These are phyloP conservation scores for Ciborinia camelliae DNA, from an alignment of 2,329 filamentous ascomycete genomes.

Conservation along the genomic window DNA sequence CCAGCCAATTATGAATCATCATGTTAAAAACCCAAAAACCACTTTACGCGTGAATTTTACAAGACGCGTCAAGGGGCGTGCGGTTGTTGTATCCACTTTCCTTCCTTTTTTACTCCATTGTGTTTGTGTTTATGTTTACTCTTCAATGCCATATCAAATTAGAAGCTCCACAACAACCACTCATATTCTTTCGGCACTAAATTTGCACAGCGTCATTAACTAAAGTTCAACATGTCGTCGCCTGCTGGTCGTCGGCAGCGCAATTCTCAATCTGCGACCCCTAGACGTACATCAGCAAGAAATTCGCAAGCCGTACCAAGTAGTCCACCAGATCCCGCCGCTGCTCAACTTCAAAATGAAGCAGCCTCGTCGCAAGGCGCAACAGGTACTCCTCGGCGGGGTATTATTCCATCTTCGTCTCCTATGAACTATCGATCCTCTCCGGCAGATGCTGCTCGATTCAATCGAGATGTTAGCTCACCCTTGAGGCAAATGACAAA, in stretches of 20 bases:
- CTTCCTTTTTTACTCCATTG: slow-evolving; percentile 7
- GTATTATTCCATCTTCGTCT: slow-evolving; percentile 67
- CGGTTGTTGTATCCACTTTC: slow-evolving; percentile 11
- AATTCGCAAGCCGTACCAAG: slow-evolving; percentile 53
- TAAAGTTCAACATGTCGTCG: slow-evolving; percentile 54
- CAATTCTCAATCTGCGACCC: slow-evolving; percentile 53
- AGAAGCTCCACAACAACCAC: slow-evolving; percentile 8
- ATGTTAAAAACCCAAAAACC: too few relatives aligned
- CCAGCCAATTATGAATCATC: too few relatives aligned
- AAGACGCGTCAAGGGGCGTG: too few relatives aligned
- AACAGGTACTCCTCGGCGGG: slow-evolving; percentile 46
- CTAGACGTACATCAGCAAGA: slow-evolving; percentile 54
- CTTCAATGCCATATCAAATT: slow-evolving; percentile 3
- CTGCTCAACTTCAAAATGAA: slow-evolving; percentile 38
- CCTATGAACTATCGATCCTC: slow-evolving; percentile 75
- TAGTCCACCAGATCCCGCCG: slow-evolving; percentile 43
- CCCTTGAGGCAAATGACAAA: slow-evolving; percentile 58
- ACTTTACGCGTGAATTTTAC: slow-evolving; percentile 14
- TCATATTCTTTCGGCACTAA: slow-evolving; percentile 1
- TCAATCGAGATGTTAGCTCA: slow-evolving; percentile 49
- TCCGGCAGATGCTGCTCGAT: slow-evolving; percentile 44
- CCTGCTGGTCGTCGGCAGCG: slow-evolving; percentile 55
- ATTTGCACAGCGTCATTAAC: neutral
- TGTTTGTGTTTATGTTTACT: neutral
- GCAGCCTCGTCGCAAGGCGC: slow-evolving; percentile 36